Evolutionary conservation across 495 filamentous ascomycete species (phyloP).

Genomic region (Terfezia claveryi): DNA sequence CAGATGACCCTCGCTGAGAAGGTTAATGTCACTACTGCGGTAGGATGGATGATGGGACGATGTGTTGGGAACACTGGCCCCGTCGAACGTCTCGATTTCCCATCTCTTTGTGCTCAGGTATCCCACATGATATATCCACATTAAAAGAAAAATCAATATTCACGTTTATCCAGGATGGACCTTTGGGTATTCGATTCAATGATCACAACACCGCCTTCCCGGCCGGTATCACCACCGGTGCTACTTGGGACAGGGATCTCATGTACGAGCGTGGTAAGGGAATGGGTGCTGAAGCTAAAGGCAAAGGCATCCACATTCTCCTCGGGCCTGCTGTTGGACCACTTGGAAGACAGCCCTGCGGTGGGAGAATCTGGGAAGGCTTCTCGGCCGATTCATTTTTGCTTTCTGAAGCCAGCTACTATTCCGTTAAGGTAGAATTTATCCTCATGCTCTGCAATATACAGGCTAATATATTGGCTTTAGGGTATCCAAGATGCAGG

Average conservation of each 20-base stretch:
- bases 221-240: constrained; percentile 32
- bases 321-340: constrained; percentile 48
- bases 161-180: constrained; percentile 19
- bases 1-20: constrained; percentile 47
- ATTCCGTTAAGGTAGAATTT: constrained; percentile 31
- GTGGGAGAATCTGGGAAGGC: constrained; percentile 55
- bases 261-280: constrained; percentile 46
- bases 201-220: constrained; percentile 35
- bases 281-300: constrained; percentile 45
- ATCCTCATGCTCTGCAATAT: neutral
- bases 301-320: constrained; percentile 51
- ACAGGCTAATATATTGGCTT: too few relatives aligned
- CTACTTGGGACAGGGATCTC: constrained; percentile 35
- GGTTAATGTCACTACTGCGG: constrained; percentile 45
- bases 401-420: constrained; percentile 38
- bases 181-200: constrained; percentile 25
- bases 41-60: constrained; percentile 31
- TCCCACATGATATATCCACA: neutral
- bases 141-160: neutral
- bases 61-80: constrained; percentile 45
- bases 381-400: constrained; percentile 54
- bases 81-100: constrained; percentile 8
- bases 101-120: constrained; percentile 33
- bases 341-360: constrained; percentile 42
- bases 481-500: constrained; percentile 51